Evolutionary conservation across 2,329 filamentous ascomycete genomes (phyloP), one percentile per base, ranked within the genome.

Genomic region (Colletotrichum tabaci): DNA sequence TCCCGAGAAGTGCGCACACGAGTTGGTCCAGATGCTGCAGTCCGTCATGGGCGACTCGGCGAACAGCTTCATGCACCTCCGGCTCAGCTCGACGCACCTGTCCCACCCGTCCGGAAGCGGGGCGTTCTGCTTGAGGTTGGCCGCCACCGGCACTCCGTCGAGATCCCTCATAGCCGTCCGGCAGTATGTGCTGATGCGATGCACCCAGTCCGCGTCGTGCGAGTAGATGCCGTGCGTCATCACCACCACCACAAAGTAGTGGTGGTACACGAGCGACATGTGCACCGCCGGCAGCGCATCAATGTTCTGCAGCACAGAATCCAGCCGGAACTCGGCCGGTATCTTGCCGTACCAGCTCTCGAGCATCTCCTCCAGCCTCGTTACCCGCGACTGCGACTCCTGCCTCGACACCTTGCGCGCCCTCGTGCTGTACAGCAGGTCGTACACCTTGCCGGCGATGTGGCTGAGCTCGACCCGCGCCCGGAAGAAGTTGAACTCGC

Each of bases 371-470:
- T 78, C 76, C 3, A 82, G 55, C 9, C 77, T 72, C 12, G 60
- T 35, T 4, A 82, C 77, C 0, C 79, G 77, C 13, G 75, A 73
- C 30, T 77, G 74, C 0, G 82, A 79, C 52, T 80, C 78, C 3
- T 77, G 73, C 1, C 77, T 76, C n/a, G 76, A 77, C 8, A 75
- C 67, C 21, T 77, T 79, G 7, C 67, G 66, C 21, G 60, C 53
- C 40, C 66, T 44, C 3, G 69, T 73, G 70, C 61, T 66, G 67
- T 82, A 82, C 1, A 85, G 74, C 10, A 79, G 76, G 42, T 85
- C 83, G 56, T 84, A 84, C 0, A 84, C 77, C 58, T 80, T 81
- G 23, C 84, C 84, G 35, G 85, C 72, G 8, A 86, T 78, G 46
- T 83, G 80, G 1, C 81, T 80, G 2, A 86, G 78, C 56, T 84